A percentile compares a stretch with the other conserved stretches of the same genome.
Evolutionary conservation across 352 stramenopile genomes (phyloP).

Genomic region (Globisporangium recalcitrans): DNA sequence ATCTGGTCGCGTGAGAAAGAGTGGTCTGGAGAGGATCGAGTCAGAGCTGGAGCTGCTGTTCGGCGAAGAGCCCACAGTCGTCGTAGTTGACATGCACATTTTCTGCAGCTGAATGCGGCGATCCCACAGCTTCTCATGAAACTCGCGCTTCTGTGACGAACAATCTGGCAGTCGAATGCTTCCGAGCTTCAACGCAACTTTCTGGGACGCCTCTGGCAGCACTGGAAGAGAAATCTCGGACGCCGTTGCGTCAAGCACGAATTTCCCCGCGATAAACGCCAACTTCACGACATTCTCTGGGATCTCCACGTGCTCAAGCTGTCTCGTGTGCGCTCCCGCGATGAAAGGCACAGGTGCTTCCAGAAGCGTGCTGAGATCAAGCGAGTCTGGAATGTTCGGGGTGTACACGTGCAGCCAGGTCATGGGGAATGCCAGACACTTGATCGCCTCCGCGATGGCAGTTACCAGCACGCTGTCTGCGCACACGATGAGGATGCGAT

Average conservation of each 20-base stretch:
- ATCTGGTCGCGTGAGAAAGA: constrained; percentile 20
- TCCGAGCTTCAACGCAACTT: constrained; percentile 15
- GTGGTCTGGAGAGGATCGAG: constrained; percentile 6
- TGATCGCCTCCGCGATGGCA: constrained; percentile 40
- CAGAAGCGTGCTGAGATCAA: constrained; percentile 45
- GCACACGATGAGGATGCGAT: constrained; percentile 40
- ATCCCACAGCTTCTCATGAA: constrained; percentile 41
- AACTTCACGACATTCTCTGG: constrained; percentile 39
- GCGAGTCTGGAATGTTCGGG: constrained; percentile 39
- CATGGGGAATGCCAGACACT: constrained; percentile 38
- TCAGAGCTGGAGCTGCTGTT: background rate
- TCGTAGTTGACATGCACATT: constrained; percentile 21
- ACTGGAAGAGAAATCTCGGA: constrained; percentile 5
- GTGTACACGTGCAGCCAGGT: constrained; percentile 54
- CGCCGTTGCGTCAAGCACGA: constrained; percentile 17
- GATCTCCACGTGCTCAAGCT: constrained; percentile 29
- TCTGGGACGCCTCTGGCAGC: constrained; percentile 15
- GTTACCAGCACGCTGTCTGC: constrained; percentile 38
- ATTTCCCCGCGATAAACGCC: constrained; percentile 25
- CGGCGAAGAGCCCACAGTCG: background rate
- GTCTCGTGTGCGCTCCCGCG: constrained; percentile 29
- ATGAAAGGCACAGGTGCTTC: constrained; percentile 53
- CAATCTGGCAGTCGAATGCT: constrained; percentile 24
- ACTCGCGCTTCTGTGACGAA: constrained; percentile 28
- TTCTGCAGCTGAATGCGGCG: constrained; percentile 48